Conservation (phyloP, 73 alveolate species). For the Paramecium pentaurelia region DNA sequence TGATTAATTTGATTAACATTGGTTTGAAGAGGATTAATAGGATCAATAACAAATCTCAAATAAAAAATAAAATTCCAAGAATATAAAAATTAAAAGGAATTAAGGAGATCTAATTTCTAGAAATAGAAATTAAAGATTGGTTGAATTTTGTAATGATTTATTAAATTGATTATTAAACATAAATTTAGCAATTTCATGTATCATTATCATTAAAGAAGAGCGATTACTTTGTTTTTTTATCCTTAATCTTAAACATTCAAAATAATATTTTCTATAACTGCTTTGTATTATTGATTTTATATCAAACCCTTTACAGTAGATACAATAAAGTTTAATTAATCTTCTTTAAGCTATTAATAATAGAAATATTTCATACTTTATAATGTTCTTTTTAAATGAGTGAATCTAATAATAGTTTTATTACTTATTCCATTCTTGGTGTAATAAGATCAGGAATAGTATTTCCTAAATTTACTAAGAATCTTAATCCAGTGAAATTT, state of each 20-base stretch:
- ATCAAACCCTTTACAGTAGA: neutral
- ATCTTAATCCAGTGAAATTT: constrained; percentile 49
- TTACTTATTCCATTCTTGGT: constrained; percentile 38
- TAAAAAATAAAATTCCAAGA: neutral
- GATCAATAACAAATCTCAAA: neutral
- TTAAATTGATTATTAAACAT: neutral
- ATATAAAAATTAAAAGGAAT: neutral
- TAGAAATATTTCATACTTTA: neutral
- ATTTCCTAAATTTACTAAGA: constrained; percentile 40
- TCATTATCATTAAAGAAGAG: neutral
- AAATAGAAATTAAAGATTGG: neutral
- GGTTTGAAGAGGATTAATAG: neutral
- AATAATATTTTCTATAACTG: neutral
- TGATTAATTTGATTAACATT: neutral
- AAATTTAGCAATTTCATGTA: neutral
- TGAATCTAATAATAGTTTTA: constrained; percentile 26
- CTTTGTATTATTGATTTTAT: neutral
- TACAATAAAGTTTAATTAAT: neutral
- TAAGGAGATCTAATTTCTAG: neutral
- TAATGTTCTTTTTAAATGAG: constrained; percentile 3
- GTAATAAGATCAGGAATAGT: constrained; percentile 46
- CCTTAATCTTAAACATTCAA: neutral
- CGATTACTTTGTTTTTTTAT: neutral
- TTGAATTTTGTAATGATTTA: neutral
- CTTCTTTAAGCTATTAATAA: neutral